These are phyloP conservation scores for Blepharisma japonicum DNA, from an alignment of 73 alveolate species.

Conservation along the genomic window DNA sequence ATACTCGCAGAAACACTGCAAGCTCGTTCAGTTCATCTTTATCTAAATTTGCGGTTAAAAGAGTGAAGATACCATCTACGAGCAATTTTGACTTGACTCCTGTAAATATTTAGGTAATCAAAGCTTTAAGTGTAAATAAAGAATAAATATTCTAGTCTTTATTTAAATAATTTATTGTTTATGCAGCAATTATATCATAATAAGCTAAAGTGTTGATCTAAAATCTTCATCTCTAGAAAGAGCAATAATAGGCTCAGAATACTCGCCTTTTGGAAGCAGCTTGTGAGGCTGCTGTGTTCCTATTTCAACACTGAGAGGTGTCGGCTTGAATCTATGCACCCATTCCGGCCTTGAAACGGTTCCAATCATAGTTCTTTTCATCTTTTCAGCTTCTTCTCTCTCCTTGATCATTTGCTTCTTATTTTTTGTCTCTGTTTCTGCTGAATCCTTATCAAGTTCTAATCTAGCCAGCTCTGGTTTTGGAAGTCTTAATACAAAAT, in stretches of 20 bases:
- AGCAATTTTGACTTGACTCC: too few species aligned
- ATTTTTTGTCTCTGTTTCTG: background rate
- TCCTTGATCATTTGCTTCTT: background rate
- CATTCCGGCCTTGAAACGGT: background rate
- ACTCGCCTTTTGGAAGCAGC: conserved; percentile 25
- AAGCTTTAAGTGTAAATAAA: too few species aligned
- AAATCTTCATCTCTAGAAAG: background rate
- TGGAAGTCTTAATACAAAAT: conserved; percentile 17
- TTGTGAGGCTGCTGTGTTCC: conserved; percentile 27
- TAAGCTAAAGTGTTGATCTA: too few species aligned
- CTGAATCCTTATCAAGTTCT: background rate
- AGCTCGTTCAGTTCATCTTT: too few species aligned
- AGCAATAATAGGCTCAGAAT: background rate
- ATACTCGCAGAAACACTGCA: too few species aligned
- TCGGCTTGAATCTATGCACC: conserved; percentile 1
- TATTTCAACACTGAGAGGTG: background rate
- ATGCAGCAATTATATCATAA: too few species aligned
- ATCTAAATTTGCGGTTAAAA: too few species aligned
- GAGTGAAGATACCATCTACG: too few species aligned
- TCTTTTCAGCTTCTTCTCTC: conserved; percentile 11
- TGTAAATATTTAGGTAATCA: too few species aligned
- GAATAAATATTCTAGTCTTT: too few species aligned
- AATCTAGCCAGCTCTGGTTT: background rate
- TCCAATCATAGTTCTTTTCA: background rate
- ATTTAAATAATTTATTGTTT: too few species aligned